A percentile compares a stretch with the other conserved stretches of the same genome.
Evolutionary conservation across 345 rosid species (phyloP).

Genomic region (Eucalyptus albens): DNA sequence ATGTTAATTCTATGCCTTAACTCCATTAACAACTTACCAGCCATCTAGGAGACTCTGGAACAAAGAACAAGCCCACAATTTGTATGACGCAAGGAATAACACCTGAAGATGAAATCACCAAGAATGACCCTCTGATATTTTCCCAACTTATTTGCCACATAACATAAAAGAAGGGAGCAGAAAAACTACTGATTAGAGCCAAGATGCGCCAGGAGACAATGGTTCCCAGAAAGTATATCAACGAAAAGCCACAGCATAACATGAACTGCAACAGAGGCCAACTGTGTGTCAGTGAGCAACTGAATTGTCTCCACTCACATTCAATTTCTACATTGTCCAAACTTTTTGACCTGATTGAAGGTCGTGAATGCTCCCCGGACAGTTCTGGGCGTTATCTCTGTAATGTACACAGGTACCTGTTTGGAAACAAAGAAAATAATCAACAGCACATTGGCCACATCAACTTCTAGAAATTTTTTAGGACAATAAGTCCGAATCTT

Average conservation of each 20-base stretch:
- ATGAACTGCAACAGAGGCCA: background rate
- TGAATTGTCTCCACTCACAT: background rate
- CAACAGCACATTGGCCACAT: background rate
- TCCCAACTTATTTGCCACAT: too few relatives aligned
- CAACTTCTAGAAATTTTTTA: background rate
- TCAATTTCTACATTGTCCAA: background rate
- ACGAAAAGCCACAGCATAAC: slow-evolving; percentile 5
- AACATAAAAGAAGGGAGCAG: background rate
- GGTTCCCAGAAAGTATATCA: slow-evolving; percentile 6
- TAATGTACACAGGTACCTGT: slow-evolving; percentile 7
- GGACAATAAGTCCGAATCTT: background rate
- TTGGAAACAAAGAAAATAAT: background rate
- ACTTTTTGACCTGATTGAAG: background rate
- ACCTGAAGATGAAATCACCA: slow-evolving; percentile 6
- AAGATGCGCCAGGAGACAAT: slow-evolving; percentile 14
- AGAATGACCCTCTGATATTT: background rate
- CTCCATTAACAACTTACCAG: slow-evolving; percentile 1
- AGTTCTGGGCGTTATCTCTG: slow-evolving; percentile 4
- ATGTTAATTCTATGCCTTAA: background rate
- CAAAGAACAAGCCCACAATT: slow-evolving; percentile 14
- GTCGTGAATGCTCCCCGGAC: slow-evolving; percentile 5
- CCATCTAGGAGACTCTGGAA: slow-evolving; percentile 51
- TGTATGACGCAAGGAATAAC: slow-evolving; percentile 11
- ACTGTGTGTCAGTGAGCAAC: background rate
- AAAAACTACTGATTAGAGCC: slow-evolving; percentile 6